Conservation (phyloP, 306 rosid genomes). For the Acacia confusa region DNA sequence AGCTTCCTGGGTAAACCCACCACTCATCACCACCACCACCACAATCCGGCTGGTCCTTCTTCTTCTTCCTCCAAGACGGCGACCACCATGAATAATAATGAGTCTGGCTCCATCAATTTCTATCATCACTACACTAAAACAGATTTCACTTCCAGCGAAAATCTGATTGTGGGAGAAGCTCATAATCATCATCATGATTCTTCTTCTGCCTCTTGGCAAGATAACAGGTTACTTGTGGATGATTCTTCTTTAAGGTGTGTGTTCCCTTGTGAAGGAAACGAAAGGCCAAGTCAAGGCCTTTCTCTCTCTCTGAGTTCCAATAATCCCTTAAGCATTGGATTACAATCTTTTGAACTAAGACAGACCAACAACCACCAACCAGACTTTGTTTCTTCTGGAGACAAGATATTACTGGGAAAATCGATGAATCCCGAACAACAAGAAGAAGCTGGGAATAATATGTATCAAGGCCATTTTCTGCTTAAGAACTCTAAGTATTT, state of each 20-base stretch:
- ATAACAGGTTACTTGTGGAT: constrained; percentile 47
- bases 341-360: constrained; percentile 67
- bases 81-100: constrained; percentile 21
- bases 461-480: constrained; percentile 43
- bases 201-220: constrained; percentile 39
- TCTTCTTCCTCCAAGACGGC: constrained; percentile 48
- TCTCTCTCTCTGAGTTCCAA: constrained; percentile 64
- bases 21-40: neutral
- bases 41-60: constrained; percentile 34
- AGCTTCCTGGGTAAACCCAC: constrained; percentile 33
- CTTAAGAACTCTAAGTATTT: constrained; percentile 55
- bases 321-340: constrained; percentile 61
- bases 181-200: constrained; percentile 21
- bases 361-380: constrained; percentile 32
- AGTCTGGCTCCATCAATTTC: constrained; percentile 32
- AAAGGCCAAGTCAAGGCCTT: constrained; percentile 93
- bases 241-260: constrained; percentile 72
- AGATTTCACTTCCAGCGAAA: constrained; percentile 42
- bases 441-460: neutral
- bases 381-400: constrained; percentile 30
- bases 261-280: constrained; percentile 78
- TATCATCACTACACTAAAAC: constrained; percentile 37
- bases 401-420: constrained; percentile 35
- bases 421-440: neutral
- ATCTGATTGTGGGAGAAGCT: constrained; percentile 38